phyloP scores from a whole-genome alignment of 1,284 basidiomycete species.

The Amylostereum chailletii region DNA sequence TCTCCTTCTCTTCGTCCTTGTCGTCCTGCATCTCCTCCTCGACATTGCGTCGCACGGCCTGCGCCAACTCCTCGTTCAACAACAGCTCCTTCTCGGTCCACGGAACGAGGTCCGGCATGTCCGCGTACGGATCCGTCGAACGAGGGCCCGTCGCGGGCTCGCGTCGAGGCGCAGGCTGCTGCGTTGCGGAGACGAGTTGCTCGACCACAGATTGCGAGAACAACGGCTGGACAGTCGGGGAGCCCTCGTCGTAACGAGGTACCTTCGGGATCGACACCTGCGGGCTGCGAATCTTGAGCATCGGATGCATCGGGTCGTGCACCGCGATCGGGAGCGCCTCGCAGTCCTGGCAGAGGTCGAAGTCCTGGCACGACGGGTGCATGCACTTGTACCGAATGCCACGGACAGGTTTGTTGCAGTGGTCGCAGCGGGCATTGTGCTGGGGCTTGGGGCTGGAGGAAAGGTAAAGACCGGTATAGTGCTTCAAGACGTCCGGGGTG shows the following conservation, averaged over 20 bases:
- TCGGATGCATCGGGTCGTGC: conserved; percentile 67
- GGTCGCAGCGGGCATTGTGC: conserved; percentile 22
- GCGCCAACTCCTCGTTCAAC: too few relatives aligned
- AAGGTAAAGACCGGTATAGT: conserved; percentile 29
- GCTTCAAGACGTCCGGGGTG: conserved; percentile 41
- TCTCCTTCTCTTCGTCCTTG: not conserved
- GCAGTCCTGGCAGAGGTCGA: conserved; percentile 76
- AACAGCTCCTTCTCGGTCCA: too few relatives aligned
- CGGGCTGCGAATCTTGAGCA: conserved; percentile 68
- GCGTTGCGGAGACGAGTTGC: too few relatives aligned
- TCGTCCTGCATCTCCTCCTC: not conserved
- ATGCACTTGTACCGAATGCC: conserved; percentile 80
- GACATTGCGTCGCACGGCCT: too few relatives aligned
- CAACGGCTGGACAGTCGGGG: conserved; percentile 9
- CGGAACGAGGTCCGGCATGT: too few relatives aligned
- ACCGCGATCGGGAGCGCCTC: conserved; percentile 74
- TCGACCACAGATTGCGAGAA: too few relatives aligned
- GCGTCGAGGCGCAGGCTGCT: too few relatives aligned
- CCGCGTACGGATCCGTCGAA: too few relatives aligned
- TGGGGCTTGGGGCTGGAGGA: conserved; percentile 1
- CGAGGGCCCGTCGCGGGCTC: too few relatives aligned
- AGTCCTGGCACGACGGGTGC: conserved; percentile 75
- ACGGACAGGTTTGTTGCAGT: conserved; percentile 45
- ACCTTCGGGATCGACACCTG: conserved; percentile 46
- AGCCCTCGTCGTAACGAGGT: conserved; percentile 22